Evolutionary conservation across 768 basidiomycete genomes (phyloP).

Genomic region (Tulasnella sp.): DNA sequence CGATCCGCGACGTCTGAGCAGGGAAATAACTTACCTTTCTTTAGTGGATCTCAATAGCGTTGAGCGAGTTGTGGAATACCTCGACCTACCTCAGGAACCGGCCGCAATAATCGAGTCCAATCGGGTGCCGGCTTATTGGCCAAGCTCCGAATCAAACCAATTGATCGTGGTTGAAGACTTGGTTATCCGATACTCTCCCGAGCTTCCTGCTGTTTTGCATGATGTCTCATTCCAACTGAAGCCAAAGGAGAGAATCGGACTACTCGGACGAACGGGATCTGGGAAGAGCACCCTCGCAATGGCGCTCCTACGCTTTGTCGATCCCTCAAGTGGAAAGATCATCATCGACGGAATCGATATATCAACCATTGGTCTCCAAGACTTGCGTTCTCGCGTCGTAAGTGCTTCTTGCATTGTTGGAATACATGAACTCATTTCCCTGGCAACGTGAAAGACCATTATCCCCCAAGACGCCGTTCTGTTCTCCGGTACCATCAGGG

Average conservation of each 20-base stretch:
- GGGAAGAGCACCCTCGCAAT: constrained; percentile 57
- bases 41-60: constrained; percentile 52
- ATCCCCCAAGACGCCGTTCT: constrained; percentile 39
- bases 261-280: constrained; percentile 74
- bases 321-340: constrained; percentile 68
- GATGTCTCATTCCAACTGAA: constrained; percentile 64
- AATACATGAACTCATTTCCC: neutral
- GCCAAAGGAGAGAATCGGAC: constrained; percentile 65
- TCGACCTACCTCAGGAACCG: constrained; percentile 82
- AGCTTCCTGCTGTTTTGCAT: constrained; percentile 42
- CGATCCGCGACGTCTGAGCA: neutral
- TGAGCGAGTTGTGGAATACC: constrained; percentile 86
- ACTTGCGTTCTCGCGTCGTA: constrained; percentile 51
- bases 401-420: neutral
- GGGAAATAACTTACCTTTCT: neutral
- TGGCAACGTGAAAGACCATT: constrained; percentile 28
- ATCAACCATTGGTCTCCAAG: constrained; percentile 73
- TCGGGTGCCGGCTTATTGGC: constrained; percentile 89
- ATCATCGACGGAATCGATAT: constrained; percentile 85
- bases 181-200: constrained; percentile 43
- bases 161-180: constrained; percentile 67
- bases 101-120: constrained; percentile 62
- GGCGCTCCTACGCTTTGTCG: constrained; percentile 78
- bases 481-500: constrained; percentile 65
- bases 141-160: constrained; percentile 52